Evolutionary conservation across 1,284 basidiomycete species (phyloP), one percentile per base, ranked within the genome.

Genomic region (Peniophora sp.): DNA sequence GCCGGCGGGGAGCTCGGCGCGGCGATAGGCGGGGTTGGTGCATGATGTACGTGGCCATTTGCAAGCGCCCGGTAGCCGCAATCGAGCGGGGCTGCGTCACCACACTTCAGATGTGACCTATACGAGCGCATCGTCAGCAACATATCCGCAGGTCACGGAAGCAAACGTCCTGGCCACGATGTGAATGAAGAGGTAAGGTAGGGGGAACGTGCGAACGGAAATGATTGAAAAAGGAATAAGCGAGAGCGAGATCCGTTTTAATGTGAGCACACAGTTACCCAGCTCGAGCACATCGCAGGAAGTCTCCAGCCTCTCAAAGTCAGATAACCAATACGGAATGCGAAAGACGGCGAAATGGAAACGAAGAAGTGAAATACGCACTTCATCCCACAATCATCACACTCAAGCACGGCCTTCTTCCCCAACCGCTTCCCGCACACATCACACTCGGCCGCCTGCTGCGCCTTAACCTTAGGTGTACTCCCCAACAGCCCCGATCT

Each of bases 311-410:
- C n/a, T n/a, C n/a, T n/a, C n/a, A n/a, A n/a, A n/a, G n/a, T n/a
- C n/a, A n/a, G n/a, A n/a, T n/a, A n/a, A n/a, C n/a, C n/a, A n/a
- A n/a, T n/a, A n/a, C n/a, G n/a, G n/a, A n/a, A n/a, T n/a, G n/a
- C n/a, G n/a, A 32, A 32, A 12, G 27, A 5, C 27, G 5, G 27
- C 6, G 12, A 12, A 12, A 32, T 5, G 6, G 27, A 32, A 32
- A 32, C 6, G n/a, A 41, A 20, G n/a, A 41, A 20, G 19, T 16
- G 38, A 50, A 53, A 43, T 14, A 68, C 77, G 52, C 53, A 87
- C 83, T 78, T 72, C 56, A 86, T 63, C 19, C 82, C 80, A 68
- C 92, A 96, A 66, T 95, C 92, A 65, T 96, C 92, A 64, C 92
- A 95, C 60, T 90, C 83, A 25, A 95, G 68, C 25, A 87, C 80